Evolutionary conservation across 2,329 filamentous ascomycete genomes (phyloP), one percentile per base, ranked within the genome.

Genomic region (Orbilia oligospora): DNA sequence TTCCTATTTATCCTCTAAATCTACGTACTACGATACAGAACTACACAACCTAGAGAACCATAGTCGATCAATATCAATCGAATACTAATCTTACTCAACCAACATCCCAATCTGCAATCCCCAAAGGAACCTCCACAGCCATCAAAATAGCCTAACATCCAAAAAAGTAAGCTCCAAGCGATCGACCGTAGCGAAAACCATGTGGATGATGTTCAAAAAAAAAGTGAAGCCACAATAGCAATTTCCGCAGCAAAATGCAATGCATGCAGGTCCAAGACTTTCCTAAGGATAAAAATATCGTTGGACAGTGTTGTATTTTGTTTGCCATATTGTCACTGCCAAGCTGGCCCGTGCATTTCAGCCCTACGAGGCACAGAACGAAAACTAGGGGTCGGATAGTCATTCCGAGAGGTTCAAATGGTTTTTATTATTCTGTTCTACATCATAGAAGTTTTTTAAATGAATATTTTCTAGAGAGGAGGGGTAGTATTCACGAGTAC

Each of bases 211-310:
- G n/a, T 14, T 14, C n/a, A 20, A 49, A 22, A 10, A 22, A 49
- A 22, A 41, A 12, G n/a, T 46, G 6, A 30, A 24, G 9, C 33
- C 53, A 58, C 10, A 38, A 58, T 58, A 30, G 53, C 33, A 58
- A 41, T 38, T 58, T 58, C 53, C 53, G 53, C 53, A 58, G 53
- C 44, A 46, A 46, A n/a, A 18, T 46, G 41, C 41, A 46, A 10
- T 20, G 1, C 2, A 56, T 41, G 53, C 53, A 58, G 53, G 53
- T 5, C 36, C 33, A 30, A 30, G 27, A 6, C 27, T 30, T 30
- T 6, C 27, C 27, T 3, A 30, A 30, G 6, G 27, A 30, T 14
- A 22, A 18, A 18, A 20, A 8, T 9, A 1, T 44, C 36, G 20
- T 44, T 61, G 33, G 14, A 5, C 20, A 0, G 2, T 36, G 38